A percentile compares a stretch with the other conserved stretches of the same genome.
These are phyloP conservation scores for Artemisia tridentata DNA, from an alignment of 129 eudicot genomes.

Conservation along the genomic window DNA sequence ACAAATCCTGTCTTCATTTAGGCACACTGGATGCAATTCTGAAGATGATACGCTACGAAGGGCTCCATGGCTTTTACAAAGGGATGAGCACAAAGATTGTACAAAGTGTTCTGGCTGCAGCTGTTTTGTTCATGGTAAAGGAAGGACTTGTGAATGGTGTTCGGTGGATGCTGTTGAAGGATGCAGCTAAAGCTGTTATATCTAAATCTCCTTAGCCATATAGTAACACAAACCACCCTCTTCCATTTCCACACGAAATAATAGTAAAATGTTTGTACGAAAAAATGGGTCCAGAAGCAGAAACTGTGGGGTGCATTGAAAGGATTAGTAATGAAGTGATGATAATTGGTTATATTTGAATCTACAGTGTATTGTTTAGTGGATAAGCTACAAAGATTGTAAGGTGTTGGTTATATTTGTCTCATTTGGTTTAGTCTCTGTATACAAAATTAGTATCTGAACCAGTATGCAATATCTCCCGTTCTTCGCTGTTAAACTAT, in stretches of 20 bases:
- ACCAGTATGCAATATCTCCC: too few species aligned
- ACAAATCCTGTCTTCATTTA: conserved; percentile 22
- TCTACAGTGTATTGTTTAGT: conserved; percentile 14
- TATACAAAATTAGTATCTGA: too few species aligned
- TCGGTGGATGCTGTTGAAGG: conserved; percentile 62
- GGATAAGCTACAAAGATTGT: too few species aligned
- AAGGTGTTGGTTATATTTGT: too few species aligned
- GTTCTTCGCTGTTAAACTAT: too few species aligned
- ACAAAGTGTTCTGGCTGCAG: conserved; percentile 98
- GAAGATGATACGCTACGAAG: conserved; percentile 91
- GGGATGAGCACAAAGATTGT: conserved; percentile 54
- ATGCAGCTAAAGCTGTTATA: conserved; percentile 32
- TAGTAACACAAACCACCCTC: background rate
- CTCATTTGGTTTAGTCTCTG: too few species aligned
- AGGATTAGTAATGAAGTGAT: conserved; percentile 14
- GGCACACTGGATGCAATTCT: conserved; percentile 83
- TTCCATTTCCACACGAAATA: too few species aligned
- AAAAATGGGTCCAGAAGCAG: too few species aligned
- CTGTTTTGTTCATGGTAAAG: conserved; percentile 90
- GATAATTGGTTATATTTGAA: conserved; percentile 18
- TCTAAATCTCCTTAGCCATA: conserved; percentile 24
- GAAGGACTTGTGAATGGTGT: conserved; percentile 87
- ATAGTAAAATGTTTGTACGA: too few species aligned
- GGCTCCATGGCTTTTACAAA: conserved; percentile 75
- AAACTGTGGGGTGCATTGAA: too few species aligned